Conservation (phyloP, 257 asterid species). For the Solanum bulbocastanum region DNA sequence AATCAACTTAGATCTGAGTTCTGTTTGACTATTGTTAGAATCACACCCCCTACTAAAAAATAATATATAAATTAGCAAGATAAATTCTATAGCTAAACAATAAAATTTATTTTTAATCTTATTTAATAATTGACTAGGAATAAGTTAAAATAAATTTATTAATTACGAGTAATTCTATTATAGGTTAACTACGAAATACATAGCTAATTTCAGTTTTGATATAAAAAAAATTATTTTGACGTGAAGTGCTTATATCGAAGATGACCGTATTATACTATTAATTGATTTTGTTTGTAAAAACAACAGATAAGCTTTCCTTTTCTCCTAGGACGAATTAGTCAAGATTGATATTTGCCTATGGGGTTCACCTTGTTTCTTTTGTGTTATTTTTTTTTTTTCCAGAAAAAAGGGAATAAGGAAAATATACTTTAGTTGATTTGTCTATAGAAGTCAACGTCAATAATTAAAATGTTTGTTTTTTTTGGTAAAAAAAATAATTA, state of each 20-base stretch:
- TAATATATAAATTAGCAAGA: neutral
- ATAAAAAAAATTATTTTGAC: neutral
- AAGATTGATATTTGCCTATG: neutral
- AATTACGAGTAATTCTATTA: neutral
- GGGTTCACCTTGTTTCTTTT: neutral
- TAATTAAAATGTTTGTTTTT: neutral
- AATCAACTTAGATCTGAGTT: conserved; percentile 15
- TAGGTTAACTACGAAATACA: neutral
- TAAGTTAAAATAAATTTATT: neutral
- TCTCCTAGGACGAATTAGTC: neutral
- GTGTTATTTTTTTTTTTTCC: neutral
- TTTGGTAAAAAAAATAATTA: neutral
- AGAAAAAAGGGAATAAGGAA: neutral
- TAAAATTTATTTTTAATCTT: neutral
- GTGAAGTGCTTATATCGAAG: no score
- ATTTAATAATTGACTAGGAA: neutral
- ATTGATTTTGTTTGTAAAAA: neutral
- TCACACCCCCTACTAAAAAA: neutral
- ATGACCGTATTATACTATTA: neutral
- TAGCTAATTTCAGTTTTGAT: neutral
- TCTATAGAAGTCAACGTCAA: neutral
- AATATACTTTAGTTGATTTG: neutral
- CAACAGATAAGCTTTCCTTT: neutral
- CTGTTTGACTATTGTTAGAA: conserved; percentile 19
- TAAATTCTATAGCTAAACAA: neutral